Evolutionary conservation across 257 asterid genomes (phyloP).

Genomic region (Solanum acaule): DNA sequence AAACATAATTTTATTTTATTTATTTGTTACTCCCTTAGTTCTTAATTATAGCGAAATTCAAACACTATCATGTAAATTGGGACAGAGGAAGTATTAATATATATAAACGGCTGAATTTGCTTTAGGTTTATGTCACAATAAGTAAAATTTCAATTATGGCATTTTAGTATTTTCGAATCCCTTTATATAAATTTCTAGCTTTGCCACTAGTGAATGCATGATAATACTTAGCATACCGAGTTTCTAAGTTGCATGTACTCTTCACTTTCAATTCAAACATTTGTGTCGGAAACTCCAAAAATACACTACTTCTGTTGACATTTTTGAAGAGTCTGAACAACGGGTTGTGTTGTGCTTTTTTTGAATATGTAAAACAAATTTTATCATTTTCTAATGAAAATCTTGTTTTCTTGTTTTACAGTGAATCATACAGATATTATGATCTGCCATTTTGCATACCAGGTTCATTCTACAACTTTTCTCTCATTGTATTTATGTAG

Average conservation of each 20-base stretch:
- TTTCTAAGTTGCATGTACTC: too few species aligned
- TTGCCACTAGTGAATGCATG: background rate
- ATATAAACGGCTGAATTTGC: background rate
- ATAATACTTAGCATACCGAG: too few species aligned
- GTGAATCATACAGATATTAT: conserved; percentile 69
- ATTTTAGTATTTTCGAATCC: background rate
- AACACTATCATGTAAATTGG: background rate
- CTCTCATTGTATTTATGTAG: background rate
- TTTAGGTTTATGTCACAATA: too few species aligned
- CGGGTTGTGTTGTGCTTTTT: background rate
- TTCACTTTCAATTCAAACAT: too few species aligned
- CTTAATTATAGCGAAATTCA: background rate
- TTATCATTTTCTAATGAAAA: background rate
- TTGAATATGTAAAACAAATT: background rate
- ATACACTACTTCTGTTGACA: background rate
- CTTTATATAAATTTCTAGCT: background rate
- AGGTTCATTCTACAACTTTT: conserved; percentile 20
- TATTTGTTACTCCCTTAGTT: background rate
- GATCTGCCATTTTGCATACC: conserved; percentile 71
- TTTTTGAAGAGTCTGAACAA: background rate
- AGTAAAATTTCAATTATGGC: too few species aligned
- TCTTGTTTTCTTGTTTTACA: conserved; percentile 7
- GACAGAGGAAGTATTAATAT: background rate
- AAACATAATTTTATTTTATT: background rate
- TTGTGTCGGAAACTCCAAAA: too few species aligned